Evolutionary conservation across 2,329 filamentous ascomycete species (phyloP), one percentile per base, ranked within the genome.

Genomic region (Scedosporium minutisporum): DNA sequence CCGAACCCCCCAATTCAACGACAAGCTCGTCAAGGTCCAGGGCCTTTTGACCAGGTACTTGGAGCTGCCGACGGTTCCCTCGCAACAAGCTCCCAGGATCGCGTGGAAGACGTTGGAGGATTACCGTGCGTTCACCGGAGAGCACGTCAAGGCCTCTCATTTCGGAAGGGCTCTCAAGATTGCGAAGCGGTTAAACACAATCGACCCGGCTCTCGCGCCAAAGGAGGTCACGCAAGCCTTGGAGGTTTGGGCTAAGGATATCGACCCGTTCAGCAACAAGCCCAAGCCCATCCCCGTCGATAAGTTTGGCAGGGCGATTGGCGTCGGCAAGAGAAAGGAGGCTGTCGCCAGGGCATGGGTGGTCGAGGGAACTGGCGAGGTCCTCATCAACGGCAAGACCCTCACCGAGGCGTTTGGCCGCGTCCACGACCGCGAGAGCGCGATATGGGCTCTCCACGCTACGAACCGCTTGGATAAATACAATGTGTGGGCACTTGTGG

Each of bases 401-500:
- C 78, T 99, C 63, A 84, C 83, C 60, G 84, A 95, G 60, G 87
- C 85, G 23, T 99, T 99, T 74, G 90, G 87, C 41, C 87, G 95
- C 42, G 76, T 97, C 60, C 93, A 99, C 73, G 93, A 99, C 75
- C 87, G 95, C 53, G 95, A 97, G 79, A 97, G 91, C 71, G 93
- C 91, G 2, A 79, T 96, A 3, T 99, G 93, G 93, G 87, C 93
- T 6, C 76, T 99, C 70, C 91, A 93, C 70, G 83, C 86, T 59
- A 96, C 92, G 25, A 81, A 89, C 53, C 82, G 95, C 66, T 76
- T 96, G 66, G 92, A 96, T 80, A 97, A 97, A 76, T 99, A 99
- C 80, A 99, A 99, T 71, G 86, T 97, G 3, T 99, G 91, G 87
- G 93, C 88, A 61, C 77, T 90, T 59, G 90, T 92, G 3, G 82